Evolutionary conservation across 1,284 basidiomycete species (phyloP), one percentile per base, ranked within the genome.

Genomic region (Leccinum subrobustum): DNA sequence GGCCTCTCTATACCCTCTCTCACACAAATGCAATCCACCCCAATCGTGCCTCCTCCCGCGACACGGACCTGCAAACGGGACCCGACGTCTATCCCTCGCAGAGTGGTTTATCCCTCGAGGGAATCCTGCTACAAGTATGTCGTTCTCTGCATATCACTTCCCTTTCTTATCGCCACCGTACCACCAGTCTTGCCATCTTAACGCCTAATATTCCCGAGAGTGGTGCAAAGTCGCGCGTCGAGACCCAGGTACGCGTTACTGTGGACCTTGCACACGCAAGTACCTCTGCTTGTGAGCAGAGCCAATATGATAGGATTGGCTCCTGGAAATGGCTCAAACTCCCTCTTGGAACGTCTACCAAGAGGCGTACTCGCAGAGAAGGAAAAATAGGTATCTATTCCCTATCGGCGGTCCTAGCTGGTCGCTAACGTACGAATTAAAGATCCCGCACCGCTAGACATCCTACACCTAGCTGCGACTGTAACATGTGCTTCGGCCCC

Each of bases 151-250:
- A 47, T 63, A 63, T 48, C 39, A 35, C 18, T 53, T 56, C 59
- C 6, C 61, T 54, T 33, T 57, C 61, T 74, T 61, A 74, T 73
- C 63, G 35, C 52, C 59, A 53, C 25, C 7, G 44, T 39, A 2
- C 56, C 61, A 52, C 62, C 64, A 92, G 89, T 68, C 82, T 92
- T 60, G 82, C 88, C 27, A 88, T 93, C 65, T 79, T 94, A 71
- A 87, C 95, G 39, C 90, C 94, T 44, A 93, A 88, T 67, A 85
- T 97, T 48, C 93, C 94, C 8, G 83, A 88, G 66, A 78, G 80
- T 44, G 95, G 94, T 27, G 91, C 94, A n/a, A 96, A 96, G 76
- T 95, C 92, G 55, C 86, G 95, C 25, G 95, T 97, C 23, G 95
- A 97, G 75, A 97, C 95, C 1, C 95, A 95, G 78, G 87, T 95